Conservation (phyloP, 148 eudicot species). For the Arctostaphylos glauca region DNA sequence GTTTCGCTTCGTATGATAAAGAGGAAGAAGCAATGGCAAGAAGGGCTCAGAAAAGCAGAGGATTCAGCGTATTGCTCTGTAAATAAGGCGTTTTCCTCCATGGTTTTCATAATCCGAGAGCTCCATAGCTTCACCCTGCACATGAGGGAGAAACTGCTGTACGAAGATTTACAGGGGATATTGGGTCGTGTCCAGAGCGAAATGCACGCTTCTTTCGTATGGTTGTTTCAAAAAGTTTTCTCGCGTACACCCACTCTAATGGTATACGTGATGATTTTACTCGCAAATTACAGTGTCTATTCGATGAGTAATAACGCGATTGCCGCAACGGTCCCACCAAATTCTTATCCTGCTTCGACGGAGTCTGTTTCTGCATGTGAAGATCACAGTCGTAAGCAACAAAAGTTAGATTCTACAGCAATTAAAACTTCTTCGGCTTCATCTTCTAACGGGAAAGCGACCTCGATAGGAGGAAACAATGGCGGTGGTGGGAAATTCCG, state of each 20-base stretch:
- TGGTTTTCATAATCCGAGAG: constrained; percentile 90
- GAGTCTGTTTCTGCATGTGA: constrained; percentile 27
- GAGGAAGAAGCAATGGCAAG: constrained; percentile 50
- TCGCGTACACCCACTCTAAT: constrained; percentile 78
- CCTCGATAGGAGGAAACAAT: constrained; percentile 51
- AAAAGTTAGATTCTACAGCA: constrained; percentile 37
- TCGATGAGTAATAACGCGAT: constrained; percentile 57
- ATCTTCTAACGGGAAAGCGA: constrained; percentile 29
- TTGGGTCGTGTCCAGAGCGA: constrained; percentile 58
- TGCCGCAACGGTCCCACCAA: constrained; percentile 30
- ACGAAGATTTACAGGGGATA: constrained; percentile 70
- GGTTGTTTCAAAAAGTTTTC: constrained; percentile 87
- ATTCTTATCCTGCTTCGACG: not conserved
- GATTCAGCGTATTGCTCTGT: constrained; percentile 61
- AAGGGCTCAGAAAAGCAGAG: constrained; percentile 32
- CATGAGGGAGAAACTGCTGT: constrained; percentile 50
- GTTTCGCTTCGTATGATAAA: constrained; percentile 73
- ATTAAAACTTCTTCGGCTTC: constrained; percentile 27
- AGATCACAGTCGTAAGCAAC: constrained; percentile 6
- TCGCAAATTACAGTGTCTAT: constrained; percentile 79
- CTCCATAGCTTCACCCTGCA: constrained; percentile 65
- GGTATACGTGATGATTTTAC: constrained; percentile 78
- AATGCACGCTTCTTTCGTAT: constrained; percentile 80
- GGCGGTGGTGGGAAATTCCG: constrained; percentile 69
- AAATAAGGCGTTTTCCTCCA: constrained; percentile 75